Base-by-base conservation (phyloP, 2,329 filamentous ascomycete species). In the Dothideomycetes sp. region DNA sequence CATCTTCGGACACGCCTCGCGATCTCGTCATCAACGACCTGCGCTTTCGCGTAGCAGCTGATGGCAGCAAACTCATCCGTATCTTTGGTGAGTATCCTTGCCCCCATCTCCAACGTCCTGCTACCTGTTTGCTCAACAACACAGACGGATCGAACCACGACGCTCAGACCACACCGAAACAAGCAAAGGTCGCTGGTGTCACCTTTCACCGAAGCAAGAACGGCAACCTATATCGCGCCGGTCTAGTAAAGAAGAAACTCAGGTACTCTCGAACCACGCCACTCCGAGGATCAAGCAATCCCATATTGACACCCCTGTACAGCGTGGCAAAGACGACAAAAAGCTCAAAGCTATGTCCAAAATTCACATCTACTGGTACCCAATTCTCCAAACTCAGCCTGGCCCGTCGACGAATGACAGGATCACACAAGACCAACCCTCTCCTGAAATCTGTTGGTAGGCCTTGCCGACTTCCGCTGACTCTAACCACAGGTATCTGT, bases 171-270 rank as follows among this genome's bases (percentile, higher is more conserved):
- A 93, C 86, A 2, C 87, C 87, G 0, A 91, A 87, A 61, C 74
- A 71, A 47, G 72, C 80, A 31, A 64, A 68, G 4, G 67, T 94
- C 45, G 84, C 81, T 38, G 84, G 85, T 31, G 83, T 94, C 52
- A 78, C 75, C 47, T 94, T 94, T 56, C 73, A 85, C 52, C 76
- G 87, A 49, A 94, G 84, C 60, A 93, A 89, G 58, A 82, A 81
- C 50, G 87, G 87, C 45, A 94, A 94, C 51, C 73, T 94, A 18
- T 81, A 88, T 54, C 81, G 85, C 40, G 47, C 48, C 36, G 79
- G 82, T 47, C 70, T 86, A 41, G 73, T 89, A 44, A 79, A 80
- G 57, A 78, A 79, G 31, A 16, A n/a, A n/a, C 9, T 40, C 27
- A 36, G 34, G 33, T 37, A 39, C 24, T n/a, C 22, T 19, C 18